Base-by-base conservation (phyloP, 176 grass and related monocot species). In the Dactylis glomerata region DNA sequence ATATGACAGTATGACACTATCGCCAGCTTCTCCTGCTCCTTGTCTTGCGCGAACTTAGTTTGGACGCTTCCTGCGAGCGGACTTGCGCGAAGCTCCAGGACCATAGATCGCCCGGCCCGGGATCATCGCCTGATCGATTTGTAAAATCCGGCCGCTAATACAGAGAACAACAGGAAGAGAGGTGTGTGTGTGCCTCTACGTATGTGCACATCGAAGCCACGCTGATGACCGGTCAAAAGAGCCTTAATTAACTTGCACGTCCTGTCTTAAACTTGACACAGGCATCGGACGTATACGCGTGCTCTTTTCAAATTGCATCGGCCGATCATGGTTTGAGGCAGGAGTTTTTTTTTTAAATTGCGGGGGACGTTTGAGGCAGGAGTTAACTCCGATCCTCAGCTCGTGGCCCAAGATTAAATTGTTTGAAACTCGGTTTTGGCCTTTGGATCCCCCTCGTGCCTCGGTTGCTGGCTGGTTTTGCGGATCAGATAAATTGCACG, bases 121-220 rank as follows among this genome's bases (percentile, higher is more conserved):
- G 87, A 89, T 89, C 83, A 52, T 70, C 77, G 62, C 15, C 51
- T 17, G 50, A 20, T 61, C 69, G n/a, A 46, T 74, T 27, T 10
- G 27, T 73, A 68, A 88, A 89, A 38, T 2, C 22, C 34, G 13
- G 38, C 70, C 24, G 77, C 82, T 85, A 67, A 89, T 85, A 70
- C 50, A 85, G 30, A 89, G 77, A 31, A 62, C 34, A 40, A n/a
- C 37, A 42, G 11, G 0, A 62, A 62, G 59, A 41, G 22, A 57
- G 55, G 15, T 15, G 3, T 16, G 8, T 62, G 2, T n/a, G 27
- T 33, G 14, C 28, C 61, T 62, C 58, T 62, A 62, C 19, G 33
- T 78, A 38, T 15, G 24, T 78, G 36, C 52, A 10, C 33, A 78
- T 42, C 34, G 76, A 64, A 54, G 28, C 73, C 15, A 50, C 3